A percentile compares a stretch with the other conserved stretches of the same genome.
Evolutionary conservation across 139 green algal species (phyloP).

Genomic region (Chlorella sp.): DNA sequence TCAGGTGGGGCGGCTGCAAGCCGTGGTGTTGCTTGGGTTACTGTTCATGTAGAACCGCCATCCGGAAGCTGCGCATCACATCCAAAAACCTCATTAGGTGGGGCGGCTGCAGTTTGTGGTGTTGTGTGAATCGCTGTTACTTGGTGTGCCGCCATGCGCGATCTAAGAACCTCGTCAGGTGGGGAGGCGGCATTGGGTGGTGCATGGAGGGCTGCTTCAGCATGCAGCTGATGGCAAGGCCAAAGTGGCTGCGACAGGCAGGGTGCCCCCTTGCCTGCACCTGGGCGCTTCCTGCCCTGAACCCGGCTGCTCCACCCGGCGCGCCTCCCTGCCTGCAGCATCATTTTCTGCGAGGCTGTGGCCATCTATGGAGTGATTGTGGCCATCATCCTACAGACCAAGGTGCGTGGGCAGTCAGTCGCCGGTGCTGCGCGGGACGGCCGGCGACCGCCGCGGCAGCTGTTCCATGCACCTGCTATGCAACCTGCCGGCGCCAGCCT

Average conservation of each 20-base stretch:
- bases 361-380: constrained; percentile 99
- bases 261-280: too few species aligned
- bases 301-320: too few species aligned
- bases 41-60: constrained; percentile 91
- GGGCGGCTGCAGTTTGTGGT: constrained; percentile 58
- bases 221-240: not conserved
- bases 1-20: constrained; percentile 88
- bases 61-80: constrained; percentile 95
- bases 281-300: too few species aligned
- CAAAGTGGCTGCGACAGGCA: too few species aligned
- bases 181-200: not conserved
- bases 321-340: constrained; percentile 60
- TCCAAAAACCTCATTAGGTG: constrained; percentile 99
- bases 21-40: constrained; percentile 98
- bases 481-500: too few species aligned
- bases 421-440: too few species aligned
- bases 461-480: too few species aligned
- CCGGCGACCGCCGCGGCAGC: too few species aligned
- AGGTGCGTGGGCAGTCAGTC: constrained; percentile 51
- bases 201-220: not conserved
- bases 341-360: constrained; percentile 99
- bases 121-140: constrained; percentile 98
- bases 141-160: constrained; percentile 56
- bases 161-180: too few species aligned
- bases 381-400: constrained; percentile 98